Percentiles rank a stretch among this genome's conserved stretches.
Evolutionary conservation across 352 stramenopile species (phyloP).

Genomic region (Phytophthora sojae): DNA sequence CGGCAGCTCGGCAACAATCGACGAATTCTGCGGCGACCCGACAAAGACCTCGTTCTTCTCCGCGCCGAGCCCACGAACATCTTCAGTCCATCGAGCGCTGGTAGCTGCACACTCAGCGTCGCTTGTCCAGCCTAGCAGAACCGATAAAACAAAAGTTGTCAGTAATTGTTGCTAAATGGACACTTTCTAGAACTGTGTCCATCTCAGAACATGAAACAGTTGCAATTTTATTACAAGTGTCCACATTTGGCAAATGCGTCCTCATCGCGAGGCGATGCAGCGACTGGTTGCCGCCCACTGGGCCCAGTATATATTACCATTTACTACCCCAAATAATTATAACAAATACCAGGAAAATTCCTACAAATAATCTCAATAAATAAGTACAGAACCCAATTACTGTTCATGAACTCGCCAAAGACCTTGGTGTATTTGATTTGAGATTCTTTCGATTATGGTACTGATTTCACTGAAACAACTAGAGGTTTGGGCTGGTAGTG

Average conservation of each 20-base stretch:
- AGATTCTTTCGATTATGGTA: no score
- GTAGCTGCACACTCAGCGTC: conserved; percentile 36
- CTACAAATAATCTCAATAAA: no score
- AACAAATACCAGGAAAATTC: no score
- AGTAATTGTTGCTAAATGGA: not conserved
- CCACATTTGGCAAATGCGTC: conserved; percentile 35
- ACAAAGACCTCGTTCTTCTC: conserved; percentile 34
- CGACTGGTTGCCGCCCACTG: conserved; percentile 2
- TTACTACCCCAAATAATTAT: no score
- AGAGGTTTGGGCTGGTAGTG: no score
- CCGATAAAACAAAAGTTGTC: not conserved
- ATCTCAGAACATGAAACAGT: not conserved
- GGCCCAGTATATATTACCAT: no score
- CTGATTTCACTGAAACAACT: no score
- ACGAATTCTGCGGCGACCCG: conserved; percentile 43
- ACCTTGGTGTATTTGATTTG: no score
- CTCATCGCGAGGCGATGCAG: conserved; percentile 35
- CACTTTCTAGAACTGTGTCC: not conserved
- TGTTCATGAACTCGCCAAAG: no score
- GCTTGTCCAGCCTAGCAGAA: conserved; percentile 29
- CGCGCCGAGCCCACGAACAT: conserved; percentile 36
- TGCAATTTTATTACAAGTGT: conserved; percentile 5
- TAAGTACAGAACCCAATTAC: no score
- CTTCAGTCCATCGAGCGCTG: conserved; percentile 17
- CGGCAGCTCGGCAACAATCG: conserved; percentile 46